Base-by-base conservation (phyloP, 164 flowering plant genomes). In the Tinospora cordifolia region DNA sequence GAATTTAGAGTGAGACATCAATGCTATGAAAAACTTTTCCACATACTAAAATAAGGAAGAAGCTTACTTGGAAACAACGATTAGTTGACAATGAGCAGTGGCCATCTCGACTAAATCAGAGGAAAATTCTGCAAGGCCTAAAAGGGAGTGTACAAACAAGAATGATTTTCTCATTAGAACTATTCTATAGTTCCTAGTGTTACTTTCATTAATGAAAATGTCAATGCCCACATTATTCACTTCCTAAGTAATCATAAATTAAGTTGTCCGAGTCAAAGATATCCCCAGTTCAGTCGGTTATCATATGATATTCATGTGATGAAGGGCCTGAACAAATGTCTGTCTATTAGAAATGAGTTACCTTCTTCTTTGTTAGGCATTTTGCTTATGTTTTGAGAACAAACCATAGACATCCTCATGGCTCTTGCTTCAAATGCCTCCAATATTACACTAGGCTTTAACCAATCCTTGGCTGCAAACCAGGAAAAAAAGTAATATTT, bases 401-500 rank as follows among this genome's bases (percentile, higher is more conserved):
- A 87, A 6, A 86, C 81, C 77, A 91, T 88, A 69, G 91, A 79
- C 87, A 92, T 83, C 81, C 96, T 87, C 72, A 77, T 72, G 69
- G 98, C 84, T 73, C 99, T 88, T 69, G 98, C 90, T 81, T 92
- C 96, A 84, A 90, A 95, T 36, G 90, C 94, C 78, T 87, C 94
- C 74, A 90, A 17, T 69, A 95, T 72, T 17, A 80, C 75, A 66
- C 73, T 75, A 65, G 91, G 94, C 57, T 87, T 88, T 72, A 87
- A 75, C 97, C 98, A 95, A 80, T 90, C 96, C 78, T 86, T 93
- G 76, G 90, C 99, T 92, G 93, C 75, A 36, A 17, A 69, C 8
- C 58, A 41, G 17, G 40, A 40, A 39, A 57, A 39, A 38, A 24
- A 19, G n/a, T 1, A 22, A 27, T 26, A 12, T 71, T 40, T 40